Evolutionary conservation across 1,284 basidiomycete species (phyloP), one percentile per base, ranked within the genome.

Genomic region (Malassezia obtusa): DNA sequence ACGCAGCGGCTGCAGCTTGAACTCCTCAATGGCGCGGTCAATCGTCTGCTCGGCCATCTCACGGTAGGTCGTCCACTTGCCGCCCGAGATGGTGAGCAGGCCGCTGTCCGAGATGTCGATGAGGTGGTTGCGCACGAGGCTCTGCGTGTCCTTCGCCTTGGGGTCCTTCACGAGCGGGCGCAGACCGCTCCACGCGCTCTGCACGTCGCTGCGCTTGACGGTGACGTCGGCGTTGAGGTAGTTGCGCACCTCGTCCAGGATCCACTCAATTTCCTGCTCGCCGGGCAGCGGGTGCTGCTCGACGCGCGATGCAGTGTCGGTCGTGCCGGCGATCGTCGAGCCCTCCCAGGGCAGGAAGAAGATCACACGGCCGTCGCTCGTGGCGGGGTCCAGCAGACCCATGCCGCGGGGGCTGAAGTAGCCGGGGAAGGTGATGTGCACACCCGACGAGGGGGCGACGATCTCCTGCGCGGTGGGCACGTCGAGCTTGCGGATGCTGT

Each of bases 291-390:
- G 91, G 66, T 92, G 84, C 45, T 83, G 80, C 49, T 82, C 80
- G 52, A 95, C 86, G 3, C 77, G 76, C 0, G 86, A 83, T 0
- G 88, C 85, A 0, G 86, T 81, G 75, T 98, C 92, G 19, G 92
- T 98, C 6, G 92, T 96, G 24, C 91, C 92, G 3, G 92, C 92
- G 60, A 98, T 92, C 44, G 90, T 91, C 77, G 87, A 89, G 21
- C 92, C 92, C 77, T 95, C 86, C 92, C 92, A 98, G 0, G 92
- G 92, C 19, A 98, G 81, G 82, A 96, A 95, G 81, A 96, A 98
- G 72, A 96, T 92, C 57, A 98, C 91, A 40, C 92, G 85, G 0
- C 92, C 92, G 65, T 98, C 92, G 0, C 87, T 90, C 8, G 92
- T 96, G 10, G 87, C 80, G 0, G 92, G 92, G 76, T 98, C 92